These are phyloP conservation scores for Spathaspora sp. DNA, from an alignment of 1,139 yeast species.

Conservation along the genomic window DNA sequence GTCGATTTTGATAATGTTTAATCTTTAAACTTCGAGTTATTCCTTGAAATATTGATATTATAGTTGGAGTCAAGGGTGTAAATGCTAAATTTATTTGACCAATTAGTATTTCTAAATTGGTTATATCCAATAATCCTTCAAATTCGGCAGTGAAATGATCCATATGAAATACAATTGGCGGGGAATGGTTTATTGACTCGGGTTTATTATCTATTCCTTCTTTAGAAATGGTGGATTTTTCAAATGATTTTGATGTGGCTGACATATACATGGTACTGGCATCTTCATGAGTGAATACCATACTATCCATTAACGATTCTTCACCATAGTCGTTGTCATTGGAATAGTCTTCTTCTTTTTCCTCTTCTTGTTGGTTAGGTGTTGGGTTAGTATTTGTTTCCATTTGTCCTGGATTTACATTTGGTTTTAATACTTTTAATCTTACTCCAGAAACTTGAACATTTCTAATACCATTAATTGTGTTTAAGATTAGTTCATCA, in stretches of 20 bases:
- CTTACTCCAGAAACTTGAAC: conserved; percentile 39
- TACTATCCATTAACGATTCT: conserved; percentile 54
- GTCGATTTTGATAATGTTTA: conserved; percentile 31
- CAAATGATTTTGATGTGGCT: conserved; percentile 56
- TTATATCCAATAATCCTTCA: conserved; percentile 50
- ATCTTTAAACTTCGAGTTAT: conserved; percentile 33
- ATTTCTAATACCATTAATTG: conserved; percentile 49
- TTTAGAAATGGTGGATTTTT: conserved; percentile 14
- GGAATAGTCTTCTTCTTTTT: conserved; percentile 17
- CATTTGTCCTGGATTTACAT: conserved; percentile 31
- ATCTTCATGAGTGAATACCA: conserved; percentile 66
- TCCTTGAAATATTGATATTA: conserved; percentile 30
- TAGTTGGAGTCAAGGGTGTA: conserved; percentile 37
- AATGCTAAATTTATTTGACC: conserved; percentile 46
- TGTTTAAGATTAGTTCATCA: conserved; percentile 37
- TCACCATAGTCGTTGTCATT: conserved; percentile 36
- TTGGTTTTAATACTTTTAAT: conserved; percentile 38
- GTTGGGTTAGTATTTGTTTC: conserved; percentile 13
- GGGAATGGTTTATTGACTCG: conserved; percentile 9
- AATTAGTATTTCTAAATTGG: conserved; percentile 47
- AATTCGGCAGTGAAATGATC: conserved; percentile 43
- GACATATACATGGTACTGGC: conserved; percentile 82
- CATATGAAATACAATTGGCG: conserved; percentile 28
- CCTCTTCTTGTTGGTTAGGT: conserved; percentile 10
- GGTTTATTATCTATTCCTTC: conserved; percentile 11